Percentiles rank a stretch among this genome's conserved stretches.
These are phyloP conservation scores for Starmerella sirachaensis DNA, from an alignment of 805 yeast genomes.

Conservation along the genomic window DNA sequence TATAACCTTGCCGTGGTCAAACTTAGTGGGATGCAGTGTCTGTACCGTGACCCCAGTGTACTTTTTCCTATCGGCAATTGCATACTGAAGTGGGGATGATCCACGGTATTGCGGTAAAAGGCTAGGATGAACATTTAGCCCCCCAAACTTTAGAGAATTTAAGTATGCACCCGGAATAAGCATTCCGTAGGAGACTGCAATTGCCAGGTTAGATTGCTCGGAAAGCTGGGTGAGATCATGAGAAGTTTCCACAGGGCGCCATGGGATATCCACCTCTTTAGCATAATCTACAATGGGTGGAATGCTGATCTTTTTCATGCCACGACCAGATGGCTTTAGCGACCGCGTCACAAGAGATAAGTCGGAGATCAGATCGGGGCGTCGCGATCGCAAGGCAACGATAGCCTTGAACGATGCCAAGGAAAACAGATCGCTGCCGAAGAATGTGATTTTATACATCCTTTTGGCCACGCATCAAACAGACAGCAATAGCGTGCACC, in stretches of 20 bases:
- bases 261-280: constrained; percentile 3
- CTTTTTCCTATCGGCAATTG: constrained; percentile 51
- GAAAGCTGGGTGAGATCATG: constrained; percentile 13
- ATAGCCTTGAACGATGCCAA: constrained; percentile 14
- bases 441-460: constrained; percentile 19
- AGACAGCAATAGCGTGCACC: too few relatives aligned
- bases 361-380: constrained; percentile 8
- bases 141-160: constrained; percentile 40
- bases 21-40: constrained; percentile 74
- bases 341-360: constrained; percentile 15
- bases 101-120: constrained; percentile 71
- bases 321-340: constrained; percentile 22
- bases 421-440: constrained; percentile 23
- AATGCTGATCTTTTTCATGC: constrained; percentile 14
- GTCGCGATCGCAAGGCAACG: background rate
- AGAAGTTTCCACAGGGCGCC: constrained; percentile 17
- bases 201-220: constrained; percentile 38
- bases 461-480: too few relatives aligned
- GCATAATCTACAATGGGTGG: constrained; percentile 21
- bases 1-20: constrained; percentile 67
- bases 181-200: constrained; percentile 88
- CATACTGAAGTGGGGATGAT: constrained; percentile 77
- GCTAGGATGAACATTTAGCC: constrained; percentile 89
- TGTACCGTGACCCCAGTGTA: constrained; percentile 80
- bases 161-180: constrained; percentile 60